Base-by-base conservation (phyloP, 2,329 filamentous ascomycete species). In the Lecanosticta acicola region DNA sequence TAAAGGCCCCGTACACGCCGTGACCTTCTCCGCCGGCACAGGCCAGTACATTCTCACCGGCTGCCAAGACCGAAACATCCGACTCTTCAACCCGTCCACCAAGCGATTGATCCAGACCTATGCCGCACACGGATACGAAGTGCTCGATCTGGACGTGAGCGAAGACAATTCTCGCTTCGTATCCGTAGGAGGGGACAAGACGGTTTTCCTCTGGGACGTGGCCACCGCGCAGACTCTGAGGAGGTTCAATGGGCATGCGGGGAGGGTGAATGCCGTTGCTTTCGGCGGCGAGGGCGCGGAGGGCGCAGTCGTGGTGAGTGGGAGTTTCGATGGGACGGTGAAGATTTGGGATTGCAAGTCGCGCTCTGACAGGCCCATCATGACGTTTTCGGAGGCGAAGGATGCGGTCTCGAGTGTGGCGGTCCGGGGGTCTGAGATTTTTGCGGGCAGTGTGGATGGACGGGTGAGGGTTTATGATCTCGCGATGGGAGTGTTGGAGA, bases 141-240 rank as follows among this genome's bases (percentile, higher is more conserved):
- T 98, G 5, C 82, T 96, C 49, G 85, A 87, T 55, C 75, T 98
- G 32, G 75, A 79, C 42, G 84, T 96, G 40, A 66, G 72, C 14
- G 62, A 72, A 18, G 84, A 88, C 70, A 98, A 98, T 68, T 79
- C 87, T 55, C 81, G 81, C 35, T 96, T 98, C 66, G 84, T 83
- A 8, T 90, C 84, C n/a, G 79, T 81, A 1, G 93, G 93, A 56
- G 93, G 93, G 48, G 93, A 98, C 71, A 86, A 91, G 58, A 77
- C 79, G 50, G 88, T 95, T 0, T 96, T 96, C 63, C 75, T 96
- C 3, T 97, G 93, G 93, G 93, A 98, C 67, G 93, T 97, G 0
- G 76, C 84, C 38, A 85, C 83, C 2, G 88, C 85, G 14, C 76
- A 79, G 57, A 95, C 91, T 3, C 71, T 85, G 19, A 78, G 87